Evolutionary conservation across 1,139 yeast species (phyloP).

Genomic region (Pneumocystis wakefieldiae): DNA sequence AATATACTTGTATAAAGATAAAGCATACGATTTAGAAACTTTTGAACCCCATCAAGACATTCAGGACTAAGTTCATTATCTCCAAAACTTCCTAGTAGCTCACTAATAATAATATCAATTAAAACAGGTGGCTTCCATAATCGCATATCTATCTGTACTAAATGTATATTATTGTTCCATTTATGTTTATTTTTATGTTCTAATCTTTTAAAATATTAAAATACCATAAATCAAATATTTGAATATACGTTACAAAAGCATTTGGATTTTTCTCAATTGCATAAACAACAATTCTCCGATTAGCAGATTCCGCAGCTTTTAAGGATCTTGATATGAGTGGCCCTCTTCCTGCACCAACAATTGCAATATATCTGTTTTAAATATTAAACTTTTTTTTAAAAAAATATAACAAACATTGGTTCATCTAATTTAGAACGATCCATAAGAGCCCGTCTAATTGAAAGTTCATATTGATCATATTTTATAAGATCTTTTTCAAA

Average conservation of each 20-base stretch:
- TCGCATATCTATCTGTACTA: constrained; percentile 46
- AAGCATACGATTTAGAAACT: constrained; percentile 18
- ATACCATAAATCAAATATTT: neutral
- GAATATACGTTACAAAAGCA: constrained; percentile 32
- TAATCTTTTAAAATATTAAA: constrained; percentile 18
- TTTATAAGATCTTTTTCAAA: constrained; percentile 59
- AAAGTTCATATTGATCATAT: constrained; percentile 51
- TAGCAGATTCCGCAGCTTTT: constrained; percentile 28
- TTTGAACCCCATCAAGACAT: constrained; percentile 33
- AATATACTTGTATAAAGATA: neutral
- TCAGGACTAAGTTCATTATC: constrained; percentile 86
- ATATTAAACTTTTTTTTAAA: neutral
- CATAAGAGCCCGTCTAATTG: constrained; percentile 45
- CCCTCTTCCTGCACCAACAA: constrained; percentile 83
- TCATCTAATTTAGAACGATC: constrained; percentile 19
- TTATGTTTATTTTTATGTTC: constrained; percentile 28
- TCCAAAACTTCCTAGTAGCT: constrained; percentile 77
- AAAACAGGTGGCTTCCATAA: constrained; percentile 28
- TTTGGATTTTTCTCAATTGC: constrained; percentile 62
- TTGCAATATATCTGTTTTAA: constrained; percentile 28
- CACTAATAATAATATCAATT: constrained; percentile 55
- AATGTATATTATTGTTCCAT: constrained; percentile 36
- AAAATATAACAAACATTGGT: neutral
- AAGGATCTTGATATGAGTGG: constrained; percentile 47
- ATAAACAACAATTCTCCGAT: constrained; percentile 27